Base-by-base conservation (phyloP, 2,329 filamentous ascomycete genomes). In the Monilinia fructigena region DNA sequence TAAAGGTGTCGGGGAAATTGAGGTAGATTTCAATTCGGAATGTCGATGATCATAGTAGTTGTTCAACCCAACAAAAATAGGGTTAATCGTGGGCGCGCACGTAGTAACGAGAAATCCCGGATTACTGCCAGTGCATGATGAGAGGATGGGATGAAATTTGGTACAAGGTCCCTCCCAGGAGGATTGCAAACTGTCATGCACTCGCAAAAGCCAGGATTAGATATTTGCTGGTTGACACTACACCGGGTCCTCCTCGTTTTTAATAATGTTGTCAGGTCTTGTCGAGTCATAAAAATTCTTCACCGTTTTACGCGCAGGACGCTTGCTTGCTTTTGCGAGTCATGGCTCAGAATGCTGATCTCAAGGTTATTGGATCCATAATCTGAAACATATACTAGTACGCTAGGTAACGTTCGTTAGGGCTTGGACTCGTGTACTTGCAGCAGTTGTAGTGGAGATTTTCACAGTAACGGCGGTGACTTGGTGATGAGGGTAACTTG, bases 251-350 rank as follows among this genome's bases (percentile, higher is more conserved):
- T 60, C 55, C 42, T 47, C 55, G 20, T 38, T 48, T 14, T 26
- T n/a, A 20, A 48, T 31, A 3, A 12, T 55, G 28, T 55, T 35
- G 52, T 47, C 56, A 38, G 26, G 45, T 35, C 45, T 23, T n/a
- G 16, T 48, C 31, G 31, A 35, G 26, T 53, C 59, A 62, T 38
- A 52, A 20, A 26, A 23, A 18, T 20, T 63, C 61, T 35, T 63
- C 61, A 63, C 61, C 52, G 50, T 63, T 56, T 63, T 56, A 52
- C 61, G 31, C 45, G 61, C 61, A 63, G 38, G 40, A 55, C 55
- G 40, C 55, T 59, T 35, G 55, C 31, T 28, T 31, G 18, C 31
- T 35, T 35, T 35, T 35, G 28, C 56, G 56, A 60, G 56, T 60
- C 56, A 60, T 28, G 48, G 56, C 56, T 45, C 56, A 48, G 56